Percentiles rank a stretch among this genome's conserved stretches.
These are phyloP conservation scores for Plasmodium gonderi DNA, from an alignment of 169 alveolate genomes.

Conservation along the genomic window DNA sequence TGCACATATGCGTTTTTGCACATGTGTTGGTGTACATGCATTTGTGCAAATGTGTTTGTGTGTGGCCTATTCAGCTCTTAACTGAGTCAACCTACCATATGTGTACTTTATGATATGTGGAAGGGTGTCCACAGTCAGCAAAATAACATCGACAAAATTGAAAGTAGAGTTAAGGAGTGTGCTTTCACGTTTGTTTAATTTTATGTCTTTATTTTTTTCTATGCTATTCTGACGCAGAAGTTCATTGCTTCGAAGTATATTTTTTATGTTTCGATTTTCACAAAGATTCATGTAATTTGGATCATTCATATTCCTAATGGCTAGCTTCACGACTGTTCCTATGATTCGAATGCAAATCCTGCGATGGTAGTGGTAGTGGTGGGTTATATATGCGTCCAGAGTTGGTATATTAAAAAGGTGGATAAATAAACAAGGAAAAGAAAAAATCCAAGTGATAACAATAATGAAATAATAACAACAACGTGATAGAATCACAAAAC, in stretches of 20 bases:
- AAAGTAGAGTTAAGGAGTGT: slow-evolving; percentile 19
- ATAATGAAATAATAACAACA: neutral
- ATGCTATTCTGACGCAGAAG: neutral
- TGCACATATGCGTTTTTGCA: no score
- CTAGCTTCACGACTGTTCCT: slow-evolving; percentile 76
- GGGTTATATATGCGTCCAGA: neutral
- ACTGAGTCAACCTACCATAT: slow-evolving; percentile 17
- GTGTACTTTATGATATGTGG: slow-evolving; percentile 54
- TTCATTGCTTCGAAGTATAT: slow-evolving; percentile 56
- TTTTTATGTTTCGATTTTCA: slow-evolving; percentile 32
- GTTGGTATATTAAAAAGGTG: neutral
- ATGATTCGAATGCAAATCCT: slow-evolving; percentile 73
- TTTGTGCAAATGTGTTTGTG: neutral
- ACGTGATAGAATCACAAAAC: neutral
- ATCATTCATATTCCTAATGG: slow-evolving; percentile 23
- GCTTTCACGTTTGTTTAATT: slow-evolving; percentile 20
- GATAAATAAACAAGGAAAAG: neutral
- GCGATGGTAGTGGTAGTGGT: neutral
- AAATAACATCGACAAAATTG: slow-evolving; percentile 60
- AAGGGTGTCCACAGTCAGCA: slow-evolving; percentile 48
- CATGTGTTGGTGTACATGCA: no score
- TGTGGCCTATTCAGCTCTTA: neutral
- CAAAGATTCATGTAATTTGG: neutral
- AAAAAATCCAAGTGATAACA: neutral
- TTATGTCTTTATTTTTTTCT: slow-evolving; percentile 41